phyloP scores from a whole-genome alignment of 371 early-diverging fungal genomes.

The Actinomortierella wolfii region DNA sequence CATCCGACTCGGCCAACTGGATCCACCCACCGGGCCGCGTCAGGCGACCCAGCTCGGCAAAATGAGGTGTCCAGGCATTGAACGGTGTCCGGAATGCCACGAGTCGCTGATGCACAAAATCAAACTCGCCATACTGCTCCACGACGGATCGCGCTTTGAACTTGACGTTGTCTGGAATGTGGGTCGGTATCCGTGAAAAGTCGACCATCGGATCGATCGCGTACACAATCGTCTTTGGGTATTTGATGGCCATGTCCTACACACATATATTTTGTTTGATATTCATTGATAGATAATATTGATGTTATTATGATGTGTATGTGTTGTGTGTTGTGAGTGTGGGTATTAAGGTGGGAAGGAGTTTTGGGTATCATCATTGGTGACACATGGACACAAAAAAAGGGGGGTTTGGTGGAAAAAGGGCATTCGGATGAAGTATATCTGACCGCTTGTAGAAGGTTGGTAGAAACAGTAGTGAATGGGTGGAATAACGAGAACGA shows the following conservation, averaged over 20 bases:
- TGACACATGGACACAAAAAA: no score
- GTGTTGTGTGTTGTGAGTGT: no score
- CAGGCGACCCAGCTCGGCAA: constrained; percentile 35
- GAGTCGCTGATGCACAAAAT: constrained; percentile 33
- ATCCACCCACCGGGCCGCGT: constrained; percentile 38
- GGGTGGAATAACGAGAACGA: no score
- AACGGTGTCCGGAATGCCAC: constrained; percentile 34
- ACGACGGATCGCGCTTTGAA: constrained; percentile 24
- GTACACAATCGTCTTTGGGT: constrained; percentile 32
- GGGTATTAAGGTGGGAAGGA: no score
- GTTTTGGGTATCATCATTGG: no score
- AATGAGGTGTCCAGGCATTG: constrained; percentile 38
- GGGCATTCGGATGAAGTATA: no score
- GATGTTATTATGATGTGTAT: no score
- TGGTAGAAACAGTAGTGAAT: no score
- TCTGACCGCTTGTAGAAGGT: no score
- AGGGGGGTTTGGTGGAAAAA: no score
- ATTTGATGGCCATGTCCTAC: constrained; percentile 36
- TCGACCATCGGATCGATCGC: constrained; percentile 26
- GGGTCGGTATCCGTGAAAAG: constrained; percentile 5
- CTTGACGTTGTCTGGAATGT: constrained; percentile 27
- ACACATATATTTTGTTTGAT: no score
- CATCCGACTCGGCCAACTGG: constrained; percentile 37
- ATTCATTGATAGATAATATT: no score
- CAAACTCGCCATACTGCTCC: constrained; percentile 41